Evolutionary conservation across 202 grass and related monocot species (phyloP), one percentile per base, ranked within the genome.

Genomic region (Musa balbisiana): DNA sequence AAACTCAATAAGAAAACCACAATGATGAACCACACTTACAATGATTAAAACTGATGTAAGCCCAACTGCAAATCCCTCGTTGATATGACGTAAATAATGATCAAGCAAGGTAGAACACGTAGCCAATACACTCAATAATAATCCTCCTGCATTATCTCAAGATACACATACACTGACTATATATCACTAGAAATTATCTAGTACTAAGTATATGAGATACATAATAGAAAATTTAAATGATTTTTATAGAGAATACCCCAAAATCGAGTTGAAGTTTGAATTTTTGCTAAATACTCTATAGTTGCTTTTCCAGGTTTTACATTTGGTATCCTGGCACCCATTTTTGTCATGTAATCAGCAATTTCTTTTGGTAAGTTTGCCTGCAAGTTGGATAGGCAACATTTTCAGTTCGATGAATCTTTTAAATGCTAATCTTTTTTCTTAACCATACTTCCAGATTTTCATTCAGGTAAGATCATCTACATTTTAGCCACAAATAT

Each of bases 181-280:
- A 22, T 27, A 76, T 20, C 33, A 70, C 50, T 8, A 70, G 33
- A 69, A 70, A 70, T 50, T 12, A 51, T 70, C 72, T 56, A 29
- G 53, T 13, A 43, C 53, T 74, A 84, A 29, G 15, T 10, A 23
- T 24, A 79, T 49, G 20, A 81, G 60, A 24, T 76, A 17, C 29
- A 11, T 72, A 55, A 71, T 50, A 69, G 65, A 65, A 43, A 52
- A 33, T 69, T 26, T 72, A 66, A 81, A 24, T 50, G 53, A 78
- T 71, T 82, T 17, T 67, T 49, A 82, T 70, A 55, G 27, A 26
- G 16, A 84, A 64, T 84, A 98, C 90, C 94, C 94, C 94, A 93
- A 56, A 98, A 98, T 27, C 94, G 94, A 22, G 94, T 98, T 13
- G 94, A 98, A 86, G 91, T 85, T 92, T 98, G 94, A 84, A 98